Percentiles rank a stretch among this genome's conserved stretches.
phyloP scores from a whole-genome alignment of 805 yeast genomes.

The Schwanniomyces vanrijiae region DNA sequence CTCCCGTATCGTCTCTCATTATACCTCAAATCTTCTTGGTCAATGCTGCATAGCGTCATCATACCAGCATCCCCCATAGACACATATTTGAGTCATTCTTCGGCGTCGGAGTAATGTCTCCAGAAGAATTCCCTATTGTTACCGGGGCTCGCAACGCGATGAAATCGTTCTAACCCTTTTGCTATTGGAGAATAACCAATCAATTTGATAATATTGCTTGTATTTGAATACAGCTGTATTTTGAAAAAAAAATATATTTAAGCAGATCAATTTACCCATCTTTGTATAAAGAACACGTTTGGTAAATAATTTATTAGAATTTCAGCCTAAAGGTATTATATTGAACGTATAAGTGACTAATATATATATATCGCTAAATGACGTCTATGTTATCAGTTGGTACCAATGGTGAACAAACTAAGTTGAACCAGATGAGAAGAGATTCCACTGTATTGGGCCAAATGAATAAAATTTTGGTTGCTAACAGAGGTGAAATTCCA shows the following conservation, averaged over 20 bases:
- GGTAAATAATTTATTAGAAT: neutral
- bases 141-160: neutral
- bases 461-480: slow-evolving; percentile 67
- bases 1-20: neutral
- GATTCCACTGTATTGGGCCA: slow-evolving; percentile 44
- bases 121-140: neutral
- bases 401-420: slow-evolving; percentile 14
- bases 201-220: neutral
- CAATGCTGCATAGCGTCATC: neutral
- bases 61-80: slow-evolving; percentile 1
- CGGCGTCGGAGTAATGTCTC: slow-evolving; percentile 1
- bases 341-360: neutral
- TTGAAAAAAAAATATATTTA: neutral
- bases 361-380: neutral
- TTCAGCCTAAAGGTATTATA: neutral
- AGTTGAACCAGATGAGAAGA: slow-evolving; percentile 41
- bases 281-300: neutral
- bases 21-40: neutral
- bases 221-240: neutral
- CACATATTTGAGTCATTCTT: neutral
- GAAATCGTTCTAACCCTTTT: neutral
- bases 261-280: neutral
- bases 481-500: slow-evolving; percentile 85
- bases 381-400: slow-evolving; percentile 8
- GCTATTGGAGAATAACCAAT: neutral